Evolutionary conservation across 176 grass and related monocot genomes (phyloP), one percentile per base, ranked within the genome.

Genomic region (Dendrocalamus sinicus): DNA sequence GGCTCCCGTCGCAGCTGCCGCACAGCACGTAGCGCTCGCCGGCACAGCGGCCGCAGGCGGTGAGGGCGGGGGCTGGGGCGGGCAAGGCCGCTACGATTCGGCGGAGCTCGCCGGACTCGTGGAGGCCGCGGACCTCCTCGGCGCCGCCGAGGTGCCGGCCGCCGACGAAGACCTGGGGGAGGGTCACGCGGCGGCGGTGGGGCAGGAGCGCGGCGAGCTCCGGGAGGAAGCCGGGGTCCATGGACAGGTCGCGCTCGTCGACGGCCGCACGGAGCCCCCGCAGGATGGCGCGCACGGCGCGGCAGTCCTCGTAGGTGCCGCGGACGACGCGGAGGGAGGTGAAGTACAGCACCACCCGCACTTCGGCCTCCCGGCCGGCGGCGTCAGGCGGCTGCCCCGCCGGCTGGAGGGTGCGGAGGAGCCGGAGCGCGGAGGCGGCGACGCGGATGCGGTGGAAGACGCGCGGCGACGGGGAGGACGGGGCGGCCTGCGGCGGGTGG

Each of bases 321-420:
- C 92, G 90, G 80, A 97, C 90, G 44, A 91, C 86, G 46, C 92
- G 83, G 52, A 97, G 85, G 45, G 94, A 97, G 62, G 92, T 97
- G 88, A 87, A 97, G 88, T 94, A 97, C 6, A 97, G 76, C 14
- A 97, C 94, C 44, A 97, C 83, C 1, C 54, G 83, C 44, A 78
- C 70, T 22, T 43, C 76, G 35, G 14, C 62, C 13, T 13, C 44
- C 13, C 43, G 55, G 41, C 0, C 15, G 4, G 8, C 58, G 45
- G 48, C 50, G 35, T n/a, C 59, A 44, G 75, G 30, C 63, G 22
- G 84, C 41, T 37, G 59, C 70, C 22, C 23, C 30, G 30, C 23
- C 3, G 55, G 81, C 44, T 91, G 91, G 92, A 91, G 86, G 44
- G 84, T 71, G 77, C 90, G 86, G 88, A 94, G 79, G 48, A 86